Percentiles rank a stretch among this genome's conserved stretches.
Evolutionary conservation across 2,329 filamentous ascomycete species (phyloP).

Genomic region (Diaporthe ampelina): DNA sequence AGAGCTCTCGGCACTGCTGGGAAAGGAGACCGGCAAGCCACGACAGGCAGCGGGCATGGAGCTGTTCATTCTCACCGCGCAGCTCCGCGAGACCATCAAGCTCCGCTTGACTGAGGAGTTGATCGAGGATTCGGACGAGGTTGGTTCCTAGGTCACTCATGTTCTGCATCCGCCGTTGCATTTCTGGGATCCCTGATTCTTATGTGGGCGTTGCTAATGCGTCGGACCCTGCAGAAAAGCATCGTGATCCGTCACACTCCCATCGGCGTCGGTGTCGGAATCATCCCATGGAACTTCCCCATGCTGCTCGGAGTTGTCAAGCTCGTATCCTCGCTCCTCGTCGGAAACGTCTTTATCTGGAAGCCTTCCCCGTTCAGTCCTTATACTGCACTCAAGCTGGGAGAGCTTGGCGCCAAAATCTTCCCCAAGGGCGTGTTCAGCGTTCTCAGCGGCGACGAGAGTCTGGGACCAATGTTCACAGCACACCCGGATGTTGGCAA

Average conservation of each 20-base stretch:
- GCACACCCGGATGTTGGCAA: conserved; percentile 51
- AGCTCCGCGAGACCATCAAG: conserved; percentile 30
- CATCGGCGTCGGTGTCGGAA: conserved; percentile 58
- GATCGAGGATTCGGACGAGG: conserved; percentile 26
- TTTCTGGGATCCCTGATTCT: background rate
- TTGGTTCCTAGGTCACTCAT: background rate
- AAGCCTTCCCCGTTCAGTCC: conserved; percentile 62
- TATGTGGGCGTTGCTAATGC: background rate
- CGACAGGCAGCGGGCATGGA: conserved; percentile 7
- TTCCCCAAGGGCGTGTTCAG: conserved; percentile 62
- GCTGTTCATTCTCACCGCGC: background rate
- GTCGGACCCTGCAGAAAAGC: background rate
- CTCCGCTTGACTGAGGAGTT: conserved; percentile 17
- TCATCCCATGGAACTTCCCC: conserved; percentile 66
- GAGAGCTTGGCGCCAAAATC: conserved; percentile 54
- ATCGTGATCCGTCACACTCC: conserved; percentile 45
- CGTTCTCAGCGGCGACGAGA: conserved; percentile 58
- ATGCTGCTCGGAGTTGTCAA: conserved; percentile 55
- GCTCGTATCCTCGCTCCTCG: conserved; percentile 58
- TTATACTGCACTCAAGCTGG: conserved; percentile 55
- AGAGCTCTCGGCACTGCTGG: conserved; percentile 43
- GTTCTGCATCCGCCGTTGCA: rapidly evolving
- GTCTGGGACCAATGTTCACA: conserved; percentile 55
- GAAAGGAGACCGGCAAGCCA: conserved; percentile 46
- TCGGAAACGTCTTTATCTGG: conserved; percentile 62